Base-by-base conservation (phyloP, 1,284 basidiomycete genomes). In the Cryptococcus sp. region DNA sequence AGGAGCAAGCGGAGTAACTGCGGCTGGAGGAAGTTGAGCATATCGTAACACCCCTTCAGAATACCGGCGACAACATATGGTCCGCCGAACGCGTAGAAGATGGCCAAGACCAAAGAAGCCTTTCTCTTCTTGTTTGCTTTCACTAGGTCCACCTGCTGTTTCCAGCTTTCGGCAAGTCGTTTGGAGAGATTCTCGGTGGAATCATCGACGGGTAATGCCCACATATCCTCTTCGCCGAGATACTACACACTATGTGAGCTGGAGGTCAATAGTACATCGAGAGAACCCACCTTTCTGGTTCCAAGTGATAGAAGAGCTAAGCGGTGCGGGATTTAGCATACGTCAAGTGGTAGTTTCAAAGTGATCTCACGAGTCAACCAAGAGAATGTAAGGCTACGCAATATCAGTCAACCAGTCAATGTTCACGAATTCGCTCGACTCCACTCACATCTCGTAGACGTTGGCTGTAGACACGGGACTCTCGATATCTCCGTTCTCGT, bases 1-100 rank as follows among this genome's bases (percentile, higher is more conserved):
- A 98, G 82, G 8, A 99, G 82, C 67, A 85, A 82, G 17, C 90
- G 85, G 25, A 99, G 84, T 1, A 98, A 82, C 74, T 96, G 90
- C 0, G 95, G 95, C 73, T 97, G 94, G 3, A 87, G 75, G 78
- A 98, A 98, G 0, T 86, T 85, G 15, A 95, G 80, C 46, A 80
- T 79, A 73, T 98, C 94, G 76, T 94, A 91, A 0, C 85, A 50
- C 15, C 90, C 66, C 79, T 96, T 94, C 53, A 92, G 80, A 20
- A 79, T 51, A 40, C 81, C 81, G 0, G 92, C 93, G 20, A 85
- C 69, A 2, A 85, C 76, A 70, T 90, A 96, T 0, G 90, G 87
- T 0, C 83, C 81, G 0, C 94, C 94, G 68, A 90, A 98, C 0
- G 92, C 85, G 3, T 84, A 70, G 58, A 86, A 85, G 16, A 96